Evolutionary conservation across 768 basidiomycete genomes (phyloP).

Genomic region (Melanogaster broomeanus): DNA sequence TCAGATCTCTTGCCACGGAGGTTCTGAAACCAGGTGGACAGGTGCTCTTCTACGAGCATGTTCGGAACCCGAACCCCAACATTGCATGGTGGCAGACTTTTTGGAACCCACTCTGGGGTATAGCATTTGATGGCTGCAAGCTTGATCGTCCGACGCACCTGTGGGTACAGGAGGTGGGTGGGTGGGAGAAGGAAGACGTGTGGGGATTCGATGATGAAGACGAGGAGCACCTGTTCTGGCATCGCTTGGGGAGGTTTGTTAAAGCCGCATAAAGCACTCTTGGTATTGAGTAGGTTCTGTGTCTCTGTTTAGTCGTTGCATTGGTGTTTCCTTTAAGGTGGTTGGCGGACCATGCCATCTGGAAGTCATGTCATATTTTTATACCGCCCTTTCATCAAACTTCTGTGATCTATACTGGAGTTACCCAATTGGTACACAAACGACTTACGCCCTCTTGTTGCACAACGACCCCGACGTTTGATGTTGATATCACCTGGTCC

Average conservation of each 20-base stretch:
- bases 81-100: constrained; percentile 73
- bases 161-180: constrained; percentile 44
- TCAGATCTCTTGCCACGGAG: constrained; percentile 47
- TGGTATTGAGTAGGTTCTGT: background rate
- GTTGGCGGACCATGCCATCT: too few relatives aligned
- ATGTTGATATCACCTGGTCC: too few relatives aligned
- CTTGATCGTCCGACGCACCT: constrained; percentile 57
- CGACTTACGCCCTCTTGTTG: too few relatives aligned
- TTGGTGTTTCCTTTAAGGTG: background rate
- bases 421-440: too few relatives aligned
- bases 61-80: constrained; percentile 50
- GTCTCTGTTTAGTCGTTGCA: background rate
- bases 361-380: too few relatives aligned
- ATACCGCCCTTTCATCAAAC: too few relatives aligned
- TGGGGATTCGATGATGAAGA: constrained; percentile 54
- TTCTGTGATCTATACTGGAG: too few relatives aligned
- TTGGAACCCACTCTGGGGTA: constrained; percentile 71
- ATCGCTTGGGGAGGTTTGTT: constrained; percentile 56
- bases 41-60: constrained; percentile 72
- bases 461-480: too few relatives aligned
- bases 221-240: constrained; percentile 62
- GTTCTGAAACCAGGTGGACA: constrained; percentile 65
- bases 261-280: constrained; percentile 34
- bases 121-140: constrained; percentile 62
- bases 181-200: constrained; percentile 50